Percentiles rank a stretch among this genome's conserved stretches.
These are phyloP conservation scores for Cryphonectria radicalis DNA, from an alignment of 2,329 filamentous ascomycete genomes.

Conservation along the genomic window DNA sequence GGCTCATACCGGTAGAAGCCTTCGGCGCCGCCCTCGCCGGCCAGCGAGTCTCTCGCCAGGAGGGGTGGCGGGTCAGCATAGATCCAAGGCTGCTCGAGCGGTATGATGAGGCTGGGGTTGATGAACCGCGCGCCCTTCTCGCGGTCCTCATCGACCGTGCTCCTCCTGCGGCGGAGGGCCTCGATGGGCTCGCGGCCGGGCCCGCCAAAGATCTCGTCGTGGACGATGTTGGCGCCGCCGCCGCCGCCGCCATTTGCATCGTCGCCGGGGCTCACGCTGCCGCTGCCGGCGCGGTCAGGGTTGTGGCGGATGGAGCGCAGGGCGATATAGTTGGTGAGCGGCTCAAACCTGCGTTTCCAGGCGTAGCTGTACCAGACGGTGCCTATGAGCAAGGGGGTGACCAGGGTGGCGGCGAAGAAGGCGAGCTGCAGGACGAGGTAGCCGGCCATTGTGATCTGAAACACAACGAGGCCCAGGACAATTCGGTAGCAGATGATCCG, in stretches of 20 bases:
- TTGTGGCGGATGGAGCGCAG: conserved; percentile 75
- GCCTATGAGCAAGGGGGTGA: conserved; percentile 75
- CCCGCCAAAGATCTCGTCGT: conserved; percentile 45
- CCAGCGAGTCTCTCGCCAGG: conserved; percentile 28
- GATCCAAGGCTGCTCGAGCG: conserved; percentile 75
- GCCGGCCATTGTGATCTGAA: conserved; percentile 89
- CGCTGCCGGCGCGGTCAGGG: conserved; percentile 54
- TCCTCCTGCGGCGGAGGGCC: conserved; percentile 55
- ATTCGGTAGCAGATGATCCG: conserved; percentile 94
- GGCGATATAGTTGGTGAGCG: conserved; percentile 90
- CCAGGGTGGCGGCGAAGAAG: conserved; percentile 71
- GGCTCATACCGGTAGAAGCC: conserved; percentile 24
- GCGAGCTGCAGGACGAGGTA: conserved; percentile 77
- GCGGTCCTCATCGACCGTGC: conserved; percentile 72
- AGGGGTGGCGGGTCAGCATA: conserved; percentile 58
- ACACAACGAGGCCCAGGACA: conserved; percentile 82
- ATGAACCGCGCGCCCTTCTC: conserved; percentile 74
- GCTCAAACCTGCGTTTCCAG: conserved; percentile 80
- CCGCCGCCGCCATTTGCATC: conserved; percentile 33
- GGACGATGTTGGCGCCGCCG: conserved; percentile 31
- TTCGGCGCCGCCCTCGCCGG: conserved; percentile 12
- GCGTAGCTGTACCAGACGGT: conserved; percentile 91
- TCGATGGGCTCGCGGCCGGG: conserved; percentile 40
- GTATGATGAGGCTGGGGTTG: conserved; percentile 73
- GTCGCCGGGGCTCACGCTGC: conserved; percentile 45